phyloP scores from a whole-genome alignment of 345 rosid species.

The Salix udensis region DNA sequence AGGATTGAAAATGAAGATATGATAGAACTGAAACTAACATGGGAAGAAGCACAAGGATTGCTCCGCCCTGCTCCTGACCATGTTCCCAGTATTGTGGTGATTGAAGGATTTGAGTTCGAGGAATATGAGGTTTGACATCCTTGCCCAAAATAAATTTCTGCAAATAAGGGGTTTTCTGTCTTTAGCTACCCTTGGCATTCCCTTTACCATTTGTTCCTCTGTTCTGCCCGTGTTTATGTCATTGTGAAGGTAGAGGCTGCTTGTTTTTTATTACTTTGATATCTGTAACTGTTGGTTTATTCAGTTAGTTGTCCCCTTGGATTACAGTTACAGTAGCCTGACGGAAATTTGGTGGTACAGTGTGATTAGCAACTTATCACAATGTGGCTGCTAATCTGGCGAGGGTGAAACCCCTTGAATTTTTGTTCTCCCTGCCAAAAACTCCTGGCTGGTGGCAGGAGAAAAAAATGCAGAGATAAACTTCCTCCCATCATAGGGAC shows the following conservation, averaged over 20 bases:
- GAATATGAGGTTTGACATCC: conserved; percentile 71
- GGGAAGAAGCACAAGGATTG: conserved; percentile 94
- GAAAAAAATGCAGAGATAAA: too few relatives aligned
- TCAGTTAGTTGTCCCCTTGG: background rate
- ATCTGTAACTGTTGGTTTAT: background rate
- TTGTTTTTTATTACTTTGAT: conserved; percentile 2
- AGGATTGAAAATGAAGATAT: conserved; percentile 71
- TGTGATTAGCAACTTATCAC: background rate
- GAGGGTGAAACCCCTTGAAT: background rate
- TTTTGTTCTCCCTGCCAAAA: too few relatives aligned
- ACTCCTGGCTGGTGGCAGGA: too few relatives aligned
- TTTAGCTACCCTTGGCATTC: background rate
- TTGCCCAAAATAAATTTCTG: background rate
- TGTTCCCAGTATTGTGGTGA: conserved; percentile 57
- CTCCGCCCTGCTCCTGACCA: conserved; percentile 76
- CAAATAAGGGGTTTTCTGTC: background rate
- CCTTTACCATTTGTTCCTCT: background rate
- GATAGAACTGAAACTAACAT: conserved; percentile 71
- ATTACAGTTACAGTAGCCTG: background rate
- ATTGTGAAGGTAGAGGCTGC: background rate
- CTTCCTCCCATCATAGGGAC: too few relatives aligned
- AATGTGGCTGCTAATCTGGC: background rate
- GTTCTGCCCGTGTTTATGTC: background rate
- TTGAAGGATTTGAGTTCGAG: conserved; percentile 90
- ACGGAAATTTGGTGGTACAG: background rate